Base-by-base conservation (phyloP, 2,329 filamentous ascomycete species). In the Diplocarpon rosae region DNA sequence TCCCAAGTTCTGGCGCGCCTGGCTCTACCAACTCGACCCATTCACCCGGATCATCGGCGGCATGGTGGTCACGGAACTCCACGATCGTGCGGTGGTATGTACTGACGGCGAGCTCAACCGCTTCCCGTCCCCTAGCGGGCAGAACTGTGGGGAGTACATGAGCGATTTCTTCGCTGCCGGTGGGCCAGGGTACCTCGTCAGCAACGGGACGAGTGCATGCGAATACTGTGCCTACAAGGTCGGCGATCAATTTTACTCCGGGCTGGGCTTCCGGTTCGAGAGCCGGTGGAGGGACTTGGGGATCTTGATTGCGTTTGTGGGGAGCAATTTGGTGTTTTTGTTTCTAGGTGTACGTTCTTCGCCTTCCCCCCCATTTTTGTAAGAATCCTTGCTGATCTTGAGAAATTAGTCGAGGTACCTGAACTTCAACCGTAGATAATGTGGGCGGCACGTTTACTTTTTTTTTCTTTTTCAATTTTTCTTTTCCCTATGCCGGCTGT, bases 11-110 rank as follows among this genome's bases (percentile, higher is more conserved):
- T 92, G 84, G 83, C 74, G 80, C 29, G 70, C 74, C 1, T 92
- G 85, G 85, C 70, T 92, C 7, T 89, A 89, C 67, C 70, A 90
- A 62, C 76, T 93, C 13, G 80, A 88, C 59, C 86, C 86, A 2
- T 87, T 92, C 63, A 93, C 85, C 0, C 78, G 85, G 6, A 75
- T 93, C 27, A 85, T 93, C 56, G 72, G 81, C 39, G 85, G 85
- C 45, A 86, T 88, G 70, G 76, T 89, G 13, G 80, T 83, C 2
- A 89, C 85, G 0, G 85, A 85, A 50, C 72, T 92, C 5, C 80
- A 89, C 55, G 74, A 69, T 1, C 69, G 75, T 6, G 58, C 67
- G 0, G 85, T 93, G 1, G 57, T 62, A 4, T 93, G 86, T 63
- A 66, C 60, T 1, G 31, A 67, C 0, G 29, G 47, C 2, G 86